phyloP scores from a whole-genome alignment of 169 alveolate genomes.

The Eimeria sp. region DNA sequence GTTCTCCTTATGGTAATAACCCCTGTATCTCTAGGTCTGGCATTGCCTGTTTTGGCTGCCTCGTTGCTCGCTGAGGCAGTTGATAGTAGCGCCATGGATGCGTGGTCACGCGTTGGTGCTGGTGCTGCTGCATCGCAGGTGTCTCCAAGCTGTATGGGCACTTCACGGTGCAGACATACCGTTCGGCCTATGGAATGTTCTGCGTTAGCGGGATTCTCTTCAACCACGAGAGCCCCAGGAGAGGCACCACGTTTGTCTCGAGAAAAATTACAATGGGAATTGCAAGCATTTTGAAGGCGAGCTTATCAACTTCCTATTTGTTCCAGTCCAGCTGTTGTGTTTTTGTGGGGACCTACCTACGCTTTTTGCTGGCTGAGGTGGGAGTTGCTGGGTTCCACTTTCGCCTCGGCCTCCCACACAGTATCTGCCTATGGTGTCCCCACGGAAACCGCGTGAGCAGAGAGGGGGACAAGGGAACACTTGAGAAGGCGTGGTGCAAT shows the following conservation, averaged over 20 bases:
- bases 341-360: background rate
- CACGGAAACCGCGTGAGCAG: background rate
- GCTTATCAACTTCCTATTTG: background rate
- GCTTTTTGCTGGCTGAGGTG: background rate
- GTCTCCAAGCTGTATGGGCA: constrained; percentile 89
- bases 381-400: background rate
- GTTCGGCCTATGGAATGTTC: constrained; percentile 89
- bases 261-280: constrained; percentile 89
- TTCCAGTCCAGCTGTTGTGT: background rate
- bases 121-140: constrained; percentile 38
- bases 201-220: constrained; percentile 90
- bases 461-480: background rate
- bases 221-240: constrained; percentile 92
- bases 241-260: constrained; percentile 91
- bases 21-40: background rate
- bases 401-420: background rate
- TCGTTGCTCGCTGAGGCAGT: background rate
- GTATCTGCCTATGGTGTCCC: background rate
- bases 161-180: constrained; percentile 88
- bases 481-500: background rate
- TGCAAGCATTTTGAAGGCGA: constrained; percentile 85
- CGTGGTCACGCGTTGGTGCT: background rate
- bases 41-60: background rate
- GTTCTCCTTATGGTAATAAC: constrained; percentile 92
- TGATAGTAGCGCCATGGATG: background rate